Base-by-base conservation (phyloP, 1,139 yeast species). In the Geotrichum histeridarum region DNA sequence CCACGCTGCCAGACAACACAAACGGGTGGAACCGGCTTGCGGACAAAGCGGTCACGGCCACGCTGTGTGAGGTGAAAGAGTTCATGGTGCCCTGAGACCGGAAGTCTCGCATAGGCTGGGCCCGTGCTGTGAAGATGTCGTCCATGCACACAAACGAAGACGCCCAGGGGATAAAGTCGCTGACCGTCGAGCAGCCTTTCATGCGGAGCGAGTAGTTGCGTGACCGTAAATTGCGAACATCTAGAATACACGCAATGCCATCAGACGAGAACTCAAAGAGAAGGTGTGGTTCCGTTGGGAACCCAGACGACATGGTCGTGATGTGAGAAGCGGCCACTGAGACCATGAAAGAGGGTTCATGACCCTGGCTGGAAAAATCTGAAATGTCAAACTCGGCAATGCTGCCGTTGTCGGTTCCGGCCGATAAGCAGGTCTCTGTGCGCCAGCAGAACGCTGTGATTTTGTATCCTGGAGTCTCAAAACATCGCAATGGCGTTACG, bases 371-470 rank as follows among this genome's bases (percentile, higher is more conserved):
- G 1, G 42, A 48, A 14, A 18, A 27, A 15, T 43, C 53, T 1
- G 63, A 54, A 1, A 85, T 64, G 32, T 78, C 73, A 62, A 79
- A 84, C 63, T 86, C 94, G 0, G 83, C 84, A 7, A 89, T 69
- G 38, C 73, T 74, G 0, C 97, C 97, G 55, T 81, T 79, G 0
- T 76, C 70, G 7, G 83, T 77, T 0, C 95, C 96, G 35, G 82
- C 81, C 0, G 84, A 64, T 1, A 89, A 63, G 8, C 70, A 72
- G 1, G 75, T 72, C 4, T 74, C 64, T 4, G 81, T 77, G 9
- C 82, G 59, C 73, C 83, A 83, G 61, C 82, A 86, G 60, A 76
- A 79, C 15, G 82, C 70, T 0, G 82, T 74, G 7, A 83, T 78
- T n/a, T 62, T 54, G 35, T 37, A 49, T 33, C 47, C 51, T 4